These are phyloP conservation scores for Talaromyces piceae DNA, from an alignment of 2,329 filamentous ascomycete genomes.

Conservation along the genomic window DNA sequence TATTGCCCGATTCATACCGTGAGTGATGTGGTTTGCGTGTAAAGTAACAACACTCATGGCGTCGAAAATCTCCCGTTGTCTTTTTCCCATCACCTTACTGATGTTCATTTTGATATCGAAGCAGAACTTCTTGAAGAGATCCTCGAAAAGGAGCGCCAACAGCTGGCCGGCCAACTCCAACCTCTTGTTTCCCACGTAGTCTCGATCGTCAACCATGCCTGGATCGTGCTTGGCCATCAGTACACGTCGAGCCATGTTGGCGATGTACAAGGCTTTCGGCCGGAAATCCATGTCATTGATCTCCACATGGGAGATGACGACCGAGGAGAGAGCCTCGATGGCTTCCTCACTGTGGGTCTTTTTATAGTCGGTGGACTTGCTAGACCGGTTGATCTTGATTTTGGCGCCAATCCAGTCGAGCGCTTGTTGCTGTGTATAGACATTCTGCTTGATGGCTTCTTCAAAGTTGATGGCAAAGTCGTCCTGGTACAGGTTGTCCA, in stretches of 20 bases:
- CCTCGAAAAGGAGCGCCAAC: constrained; percentile 87
- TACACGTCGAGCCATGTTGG: constrained; percentile 94
- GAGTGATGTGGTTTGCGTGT: constrained; percentile 78
- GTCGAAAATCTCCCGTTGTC: constrained; percentile 81
- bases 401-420: constrained; percentile 83
- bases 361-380: constrained; percentile 51
- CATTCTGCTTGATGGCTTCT: constrained; percentile 71
- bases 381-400: constrained; percentile 71
- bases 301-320: constrained; percentile 90
- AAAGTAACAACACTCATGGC: constrained; percentile 76
- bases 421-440: constrained; percentile 91
- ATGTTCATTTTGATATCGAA: constrained; percentile 84
- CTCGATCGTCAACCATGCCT: constrained; percentile 85
- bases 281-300: constrained; percentile 89
- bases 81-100: constrained; percentile 92
- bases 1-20: constrained; percentile 91
- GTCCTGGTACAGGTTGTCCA: constrained; percentile 83
- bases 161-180: constrained; percentile 92
- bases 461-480: constrained; percentile 95
- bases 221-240: constrained; percentile 88
- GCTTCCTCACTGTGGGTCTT: constrained; percentile 86
- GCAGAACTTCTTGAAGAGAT: constrained; percentile 94
- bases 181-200: constrained; percentile 97
- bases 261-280: constrained; percentile 93
- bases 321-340: constrained; percentile 81